Percentiles rank a stretch among this genome's conserved stretches.
Conservation (phyloP, 371 early-diverging fungal species). For the Mortierella sp. region DNA sequence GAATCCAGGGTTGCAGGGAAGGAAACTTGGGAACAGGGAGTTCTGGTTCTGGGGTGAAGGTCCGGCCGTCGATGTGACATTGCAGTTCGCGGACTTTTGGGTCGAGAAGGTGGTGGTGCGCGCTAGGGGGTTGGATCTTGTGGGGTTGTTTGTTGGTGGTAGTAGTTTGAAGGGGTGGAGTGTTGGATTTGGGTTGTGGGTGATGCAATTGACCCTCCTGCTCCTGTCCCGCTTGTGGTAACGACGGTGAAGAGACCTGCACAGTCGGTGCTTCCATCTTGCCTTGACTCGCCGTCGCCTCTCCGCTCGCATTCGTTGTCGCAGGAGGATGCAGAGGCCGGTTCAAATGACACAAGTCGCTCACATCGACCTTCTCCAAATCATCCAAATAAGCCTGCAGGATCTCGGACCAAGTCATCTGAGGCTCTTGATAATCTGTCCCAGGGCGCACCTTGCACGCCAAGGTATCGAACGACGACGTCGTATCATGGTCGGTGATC, state of each 20-base stretch:
- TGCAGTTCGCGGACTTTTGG: slow-evolving; percentile 29
- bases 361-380: slow-evolving; percentile 37
- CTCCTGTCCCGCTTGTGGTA: neutral
- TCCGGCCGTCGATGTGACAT: slow-evolving; percentile 49
- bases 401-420: slow-evolving; percentile 47
- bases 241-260: neutral
- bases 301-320: no score
- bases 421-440: slow-evolving; percentile 24
- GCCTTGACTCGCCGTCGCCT: neutral
- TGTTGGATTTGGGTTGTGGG: slow-evolving; percentile 10
- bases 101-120: slow-evolving; percentile 28
- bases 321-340: neutral
- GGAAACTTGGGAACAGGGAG: slow-evolving; percentile 38
- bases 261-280: neutral
- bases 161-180: neutral
- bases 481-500: slow-evolving; percentile 55
- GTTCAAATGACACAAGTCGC: slow-evolving; percentile 40
- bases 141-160: neutral
- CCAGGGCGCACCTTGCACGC: slow-evolving; percentile 27
- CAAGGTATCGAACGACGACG: slow-evolving; percentile 41
- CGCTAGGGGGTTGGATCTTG: neutral
- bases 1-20: slow-evolving; percentile 46
- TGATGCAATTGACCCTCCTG: slow-evolving; percentile 8
- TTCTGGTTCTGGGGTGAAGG: slow-evolving; percentile 45
- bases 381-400: slow-evolving; percentile 51